Evolutionary conservation across 2,329 filamentous ascomycete species (phyloP), one percentile per base, ranked within the genome.

Genomic region (Fragosphaeria purpurea): DNA sequence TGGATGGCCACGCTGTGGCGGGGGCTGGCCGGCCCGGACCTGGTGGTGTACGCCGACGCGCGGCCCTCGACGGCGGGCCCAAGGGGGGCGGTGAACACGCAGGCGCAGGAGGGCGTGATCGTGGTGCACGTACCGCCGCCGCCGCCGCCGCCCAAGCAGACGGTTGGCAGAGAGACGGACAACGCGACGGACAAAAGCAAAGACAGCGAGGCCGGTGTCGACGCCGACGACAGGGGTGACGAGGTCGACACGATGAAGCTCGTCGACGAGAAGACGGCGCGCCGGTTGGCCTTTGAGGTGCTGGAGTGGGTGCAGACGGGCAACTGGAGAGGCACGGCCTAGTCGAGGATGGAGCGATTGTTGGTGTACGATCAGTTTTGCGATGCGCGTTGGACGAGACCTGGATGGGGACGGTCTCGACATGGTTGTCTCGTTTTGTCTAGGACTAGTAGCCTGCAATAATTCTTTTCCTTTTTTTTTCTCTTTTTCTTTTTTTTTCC

Each of bases 1-100:
- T 97, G 91, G 91, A 88, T 93, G 73, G 91, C 91, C 38, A 91
- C 86, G 42, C 77, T 96, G 30, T 97, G 91, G 91, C 82, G 90
- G 8, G 88, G 88, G 8, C 85, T 87, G 49, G 76, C 90, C 1
- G 88, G 86, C 0, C 82, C 91, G 0, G 91, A 97, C 65, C 69
- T 91, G 44, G 85, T 85, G 1, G 73, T 93, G 33, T 88, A 85
- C 31, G 55, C 47, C 7, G 55, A 58, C 42, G 10, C 41, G 11
- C 30, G 41, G 38, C 43, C 50, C 12, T 30, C 44, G 4, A 12
- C 54, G 13, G 46, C 44, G 3, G 51, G 35, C 8, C 42, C 44
- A 3, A 56, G 53, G 30, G 48, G 46, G 7, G 53, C 55, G 47
- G 44, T 83, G 43, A 71, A 70, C 49, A 74, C 75, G 48, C 71